Percentiles rank a stretch among this genome's conserved stretches.
Evolutionary conservation across 352 stramenopile genomes (phyloP).

Genomic region (Thalassiosira allenii): DNA sequence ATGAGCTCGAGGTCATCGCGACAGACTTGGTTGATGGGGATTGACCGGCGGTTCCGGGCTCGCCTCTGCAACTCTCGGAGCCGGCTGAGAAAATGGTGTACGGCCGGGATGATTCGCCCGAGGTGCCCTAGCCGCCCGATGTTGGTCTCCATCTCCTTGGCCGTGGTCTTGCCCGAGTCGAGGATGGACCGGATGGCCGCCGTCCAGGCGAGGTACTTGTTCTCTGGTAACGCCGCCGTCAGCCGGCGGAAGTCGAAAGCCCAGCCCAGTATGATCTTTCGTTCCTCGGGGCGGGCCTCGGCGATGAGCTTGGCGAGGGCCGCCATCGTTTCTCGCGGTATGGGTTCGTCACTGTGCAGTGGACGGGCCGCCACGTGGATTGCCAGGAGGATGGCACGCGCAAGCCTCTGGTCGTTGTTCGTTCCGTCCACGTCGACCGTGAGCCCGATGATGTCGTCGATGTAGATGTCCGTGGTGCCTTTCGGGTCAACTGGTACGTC

Average conservation of each 20-base stretch:
- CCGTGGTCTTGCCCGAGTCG: not conserved
- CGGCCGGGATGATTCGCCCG: not conserved
- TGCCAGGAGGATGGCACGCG: constrained; percentile 5
- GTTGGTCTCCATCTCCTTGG: constrained; percentile 17
- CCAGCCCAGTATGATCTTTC: constrained; percentile 42
- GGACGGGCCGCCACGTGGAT: constrained; percentile 11
- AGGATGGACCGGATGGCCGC: constrained; percentile 1
- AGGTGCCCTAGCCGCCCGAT: constrained; percentile 32
- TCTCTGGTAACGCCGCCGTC: constrained; percentile 8
- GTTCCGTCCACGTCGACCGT: not conserved
- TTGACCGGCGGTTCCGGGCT: not conserved
- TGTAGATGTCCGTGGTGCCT: constrained; percentile 10
- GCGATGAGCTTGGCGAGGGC: constrained; percentile 22
- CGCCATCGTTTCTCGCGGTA: constrained; percentile 40
- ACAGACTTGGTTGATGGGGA: constrained; percentile 5
- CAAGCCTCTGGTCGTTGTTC: not conserved
- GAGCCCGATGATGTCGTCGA: constrained; percentile 14
- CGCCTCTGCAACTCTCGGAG: constrained; percentile 16
- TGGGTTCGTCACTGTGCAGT: constrained; percentile 16
- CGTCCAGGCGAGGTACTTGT: constrained; percentile 42
- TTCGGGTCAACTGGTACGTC: not conserved
- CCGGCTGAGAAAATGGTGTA: constrained; percentile 41
- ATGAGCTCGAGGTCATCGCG: constrained; percentile 17
- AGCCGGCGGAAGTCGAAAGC: constrained; percentile 31
- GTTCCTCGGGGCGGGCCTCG: constrained; percentile 21